Evolutionary conservation across 2,329 filamentous ascomycete genomes (phyloP).

Genomic region (Sphaerulina musiva): DNA sequence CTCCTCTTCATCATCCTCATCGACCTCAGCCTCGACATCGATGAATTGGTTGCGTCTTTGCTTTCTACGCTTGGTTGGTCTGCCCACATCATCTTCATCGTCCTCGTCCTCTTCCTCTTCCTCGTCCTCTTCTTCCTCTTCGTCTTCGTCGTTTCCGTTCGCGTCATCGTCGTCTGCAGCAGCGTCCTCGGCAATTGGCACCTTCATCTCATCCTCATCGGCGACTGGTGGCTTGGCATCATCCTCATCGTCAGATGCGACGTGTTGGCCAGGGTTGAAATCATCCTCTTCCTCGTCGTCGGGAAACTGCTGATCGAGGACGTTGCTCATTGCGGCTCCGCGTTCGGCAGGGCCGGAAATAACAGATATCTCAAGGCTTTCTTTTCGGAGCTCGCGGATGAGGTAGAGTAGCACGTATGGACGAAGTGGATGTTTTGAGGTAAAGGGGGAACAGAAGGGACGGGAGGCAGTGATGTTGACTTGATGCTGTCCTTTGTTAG

Average conservation of each 20-base stretch:
- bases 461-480: not conserved
- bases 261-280: slow-evolving; percentile 76
- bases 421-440: not conserved
- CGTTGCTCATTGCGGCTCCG: slow-evolving; percentile 32
- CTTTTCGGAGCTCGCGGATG: too few species aligned
- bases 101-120: slow-evolving; percentile 38
- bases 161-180: slow-evolving; percentile 41
- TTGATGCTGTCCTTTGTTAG: not conserved
- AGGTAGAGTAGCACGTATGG: too few species aligned
- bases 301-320: slow-evolving; percentile 48
- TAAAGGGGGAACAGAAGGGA: not conserved
- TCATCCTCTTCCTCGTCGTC: slow-evolving; percentile 71
- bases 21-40: slow-evolving; percentile 96
- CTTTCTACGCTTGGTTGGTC: slow-evolving; percentile 62
- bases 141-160: slow-evolving; percentile 43
- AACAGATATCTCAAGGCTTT: not conserved
- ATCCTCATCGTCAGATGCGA: slow-evolving; percentile 65
- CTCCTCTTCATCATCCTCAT: slow-evolving; percentile 81
- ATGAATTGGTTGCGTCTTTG: slow-evolving; percentile 78
- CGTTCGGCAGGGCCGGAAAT: not conserved
- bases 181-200: slow-evolving; percentile 18
- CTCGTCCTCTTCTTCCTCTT: slow-evolving; percentile 51
- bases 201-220: slow-evolving; percentile 40
- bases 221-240: slow-evolving; percentile 32
- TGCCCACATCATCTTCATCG: slow-evolving; percentile 25